Evolutionary conservation across 352 stramenopile genomes (phyloP).

Genomic region (Phytophthora macrochlamydospora): DNA sequence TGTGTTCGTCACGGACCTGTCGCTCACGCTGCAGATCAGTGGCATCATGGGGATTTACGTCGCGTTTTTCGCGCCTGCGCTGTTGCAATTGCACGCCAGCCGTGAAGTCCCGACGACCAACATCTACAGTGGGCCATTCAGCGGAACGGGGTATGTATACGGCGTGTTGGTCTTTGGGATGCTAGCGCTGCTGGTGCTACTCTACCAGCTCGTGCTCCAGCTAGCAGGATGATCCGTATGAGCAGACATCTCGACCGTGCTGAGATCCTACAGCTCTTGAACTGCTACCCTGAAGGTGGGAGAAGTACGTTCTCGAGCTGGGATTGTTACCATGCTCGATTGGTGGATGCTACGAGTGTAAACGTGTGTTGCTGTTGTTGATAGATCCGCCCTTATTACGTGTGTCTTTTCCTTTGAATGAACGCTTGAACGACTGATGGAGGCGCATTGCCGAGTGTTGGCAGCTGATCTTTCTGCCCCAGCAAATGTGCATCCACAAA

Average conservation of each 20-base stretch:
- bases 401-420: too few relatives aligned
- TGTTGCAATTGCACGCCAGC: constrained; percentile 65
- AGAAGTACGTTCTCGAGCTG: too few relatives aligned
- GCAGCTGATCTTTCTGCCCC: too few relatives aligned
- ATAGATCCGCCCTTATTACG: too few relatives aligned
- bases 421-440: too few relatives aligned
- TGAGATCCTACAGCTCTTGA: too few relatives aligned
- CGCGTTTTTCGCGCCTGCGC: constrained; percentile 77
- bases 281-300: too few relatives aligned
- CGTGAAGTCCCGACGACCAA: constrained; percentile 53
- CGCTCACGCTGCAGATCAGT: constrained; percentile 87
- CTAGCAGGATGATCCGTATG: constrained; percentile 16
- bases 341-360: too few relatives aligned
- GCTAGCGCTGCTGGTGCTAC: constrained; percentile 61
- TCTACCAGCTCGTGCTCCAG: constrained; percentile 65
- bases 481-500: too few relatives aligned
- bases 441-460: too few relatives aligned
- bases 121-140: constrained; percentile 76
- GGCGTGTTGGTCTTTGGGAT: constrained; percentile 68
- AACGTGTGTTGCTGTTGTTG: too few relatives aligned
- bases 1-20: constrained; percentile 84
- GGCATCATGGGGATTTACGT: constrained; percentile 82
- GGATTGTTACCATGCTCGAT: too few relatives aligned
- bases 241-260: not conserved
- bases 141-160: constrained; percentile 56